phyloP scores from a whole-genome alignment of 2,329 filamentous ascomycete species.

The Neocatenulostroma microsporum region DNA sequence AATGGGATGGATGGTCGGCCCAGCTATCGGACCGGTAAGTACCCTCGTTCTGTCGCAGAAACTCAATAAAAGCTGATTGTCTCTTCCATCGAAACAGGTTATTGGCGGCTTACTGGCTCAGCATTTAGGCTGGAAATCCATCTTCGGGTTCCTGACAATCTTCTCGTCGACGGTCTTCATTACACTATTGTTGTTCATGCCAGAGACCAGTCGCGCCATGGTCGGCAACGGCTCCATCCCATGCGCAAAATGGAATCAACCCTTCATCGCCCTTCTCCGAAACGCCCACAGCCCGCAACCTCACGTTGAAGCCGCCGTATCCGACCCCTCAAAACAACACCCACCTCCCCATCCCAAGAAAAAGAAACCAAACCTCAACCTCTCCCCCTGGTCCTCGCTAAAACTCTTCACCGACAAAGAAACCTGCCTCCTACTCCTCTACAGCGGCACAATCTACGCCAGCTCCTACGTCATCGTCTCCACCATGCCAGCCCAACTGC shows the following conservation, averaged over 20 bases:
- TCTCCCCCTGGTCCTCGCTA: slow-evolving; percentile 36
- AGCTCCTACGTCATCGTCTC: slow-evolving; percentile 42
- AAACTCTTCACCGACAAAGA: slow-evolving; percentile 29
- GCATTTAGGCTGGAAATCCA: slow-evolving; percentile 27
- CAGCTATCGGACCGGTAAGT: too few species aligned
- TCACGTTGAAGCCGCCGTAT: too few species aligned
- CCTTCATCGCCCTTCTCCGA: slow-evolving; percentile 23
- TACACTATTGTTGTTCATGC: slow-evolving; percentile 22
- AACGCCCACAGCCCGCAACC: slow-evolving; percentile 9
- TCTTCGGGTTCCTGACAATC: slow-evolving; percentile 39
- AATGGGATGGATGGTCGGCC: too few species aligned
- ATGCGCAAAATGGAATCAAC: slow-evolving; percentile 25
- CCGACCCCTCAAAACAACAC: slow-evolving; percentile 14
- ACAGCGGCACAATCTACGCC: slow-evolving; percentile 31
- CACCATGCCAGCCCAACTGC: slow-evolving; percentile 36
- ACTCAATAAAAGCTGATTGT: too few species aligned
- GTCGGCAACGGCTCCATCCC: slow-evolving; percentile 32
- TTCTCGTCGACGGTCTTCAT: slow-evolving; percentile 27
- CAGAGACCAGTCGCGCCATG: slow-evolving; percentile 35
- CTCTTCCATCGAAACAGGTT: too few species aligned
- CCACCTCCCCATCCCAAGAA: slow-evolving; percentile 27
- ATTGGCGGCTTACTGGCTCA: slow-evolving; percentile 18
- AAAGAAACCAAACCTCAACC: slow-evolving; percentile 38
- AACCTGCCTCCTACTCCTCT: slow-evolving; percentile 17
- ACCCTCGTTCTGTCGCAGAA: too few species aligned